Percentiles rank a stretch among this genome's conserved stretches.
Conservation (phyloP, 495 filamentous ascomycete genomes). For the Bacidia rubella region DNA sequence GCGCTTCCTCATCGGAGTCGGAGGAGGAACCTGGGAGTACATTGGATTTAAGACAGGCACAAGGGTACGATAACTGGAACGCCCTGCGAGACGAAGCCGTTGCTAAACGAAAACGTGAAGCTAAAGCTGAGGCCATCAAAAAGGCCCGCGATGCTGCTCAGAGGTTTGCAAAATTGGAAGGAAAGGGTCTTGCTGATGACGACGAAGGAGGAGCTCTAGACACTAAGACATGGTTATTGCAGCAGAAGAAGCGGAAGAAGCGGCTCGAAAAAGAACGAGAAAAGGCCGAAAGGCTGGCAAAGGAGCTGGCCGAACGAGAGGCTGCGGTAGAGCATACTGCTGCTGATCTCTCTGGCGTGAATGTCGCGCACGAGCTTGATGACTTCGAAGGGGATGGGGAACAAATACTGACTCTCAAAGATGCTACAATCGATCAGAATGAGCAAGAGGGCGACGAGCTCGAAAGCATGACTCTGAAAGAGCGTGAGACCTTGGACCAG, state of each 20-base stretch:
- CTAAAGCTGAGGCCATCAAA: slow-evolving; percentile 65
- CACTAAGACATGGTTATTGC: slow-evolving; percentile 70
- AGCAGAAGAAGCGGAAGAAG: slow-evolving; percentile 81
- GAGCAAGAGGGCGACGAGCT: slow-evolving; percentile 89
- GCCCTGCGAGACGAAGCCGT: slow-evolving; percentile 45
- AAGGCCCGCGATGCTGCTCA: slow-evolving; percentile 75
- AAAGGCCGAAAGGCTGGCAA: slow-evolving; percentile 44
- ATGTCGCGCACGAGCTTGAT: slow-evolving; percentile 71
- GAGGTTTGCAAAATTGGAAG: slow-evolving; percentile 59
- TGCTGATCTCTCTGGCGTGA: slow-evolving; percentile 74
- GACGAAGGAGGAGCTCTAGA: slow-evolving; percentile 53
- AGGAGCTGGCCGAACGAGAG: slow-evolving; percentile 60
- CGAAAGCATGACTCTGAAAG: slow-evolving; percentile 65
- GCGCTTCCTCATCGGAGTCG: slow-evolving; percentile 25
- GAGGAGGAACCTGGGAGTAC: slow-evolving; percentile 63
- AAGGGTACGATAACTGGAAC: slow-evolving; percentile 61
- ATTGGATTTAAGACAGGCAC: slow-evolving; percentile 65
- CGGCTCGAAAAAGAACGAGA: slow-evolving; percentile 66
- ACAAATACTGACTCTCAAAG: slow-evolving; percentile 81
- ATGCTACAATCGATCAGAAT: slow-evolving; percentile 70
- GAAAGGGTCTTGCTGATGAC: slow-evolving; percentile 64
- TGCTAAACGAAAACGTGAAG: slow-evolving; percentile 63
- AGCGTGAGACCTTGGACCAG: slow-evolving; percentile 64
- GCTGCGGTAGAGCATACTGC: slow-evolving; percentile 51
- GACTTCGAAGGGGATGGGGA: slow-evolving; percentile 69